Conservation (phyloP, 2,329 filamentous ascomycete genomes). For the Periconia macrospinosa region DNA sequence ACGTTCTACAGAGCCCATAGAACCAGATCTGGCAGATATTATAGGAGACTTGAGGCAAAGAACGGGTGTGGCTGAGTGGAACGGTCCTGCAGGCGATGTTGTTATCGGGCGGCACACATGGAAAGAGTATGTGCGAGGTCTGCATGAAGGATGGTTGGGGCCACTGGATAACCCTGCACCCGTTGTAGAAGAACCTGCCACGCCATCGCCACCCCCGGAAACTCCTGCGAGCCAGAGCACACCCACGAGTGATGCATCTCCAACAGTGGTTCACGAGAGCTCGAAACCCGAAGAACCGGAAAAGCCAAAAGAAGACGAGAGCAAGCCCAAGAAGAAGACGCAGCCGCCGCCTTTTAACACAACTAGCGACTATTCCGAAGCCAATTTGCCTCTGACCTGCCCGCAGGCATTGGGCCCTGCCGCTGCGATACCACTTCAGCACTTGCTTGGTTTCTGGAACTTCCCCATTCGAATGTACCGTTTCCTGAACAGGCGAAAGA, state of each 20-base stretch:
- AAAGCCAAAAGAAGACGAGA: constrained; percentile 42
- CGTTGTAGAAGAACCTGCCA: constrained; percentile 22
- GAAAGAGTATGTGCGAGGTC: constrained; percentile 93
- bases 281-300: constrained; percentile 19
- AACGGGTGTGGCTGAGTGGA: constrained; percentile 70
- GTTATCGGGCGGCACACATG: constrained; percentile 89
- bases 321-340: constrained; percentile 52
- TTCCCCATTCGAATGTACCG: constrained; percentile 84
- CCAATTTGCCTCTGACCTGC: constrained; percentile 64
- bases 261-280: constrained; percentile 20
- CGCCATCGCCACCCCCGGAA: constrained; percentile 11
- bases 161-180: constrained; percentile 67
- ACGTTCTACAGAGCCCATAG: constrained; percentile 45
- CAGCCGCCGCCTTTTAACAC: constrained; percentile 74
- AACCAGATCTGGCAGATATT: constrained; percentile 59
- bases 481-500: constrained; percentile 78
- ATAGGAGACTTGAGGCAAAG: constrained; percentile 66
- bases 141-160: constrained; percentile 96
- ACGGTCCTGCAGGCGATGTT: constrained; percentile 78
- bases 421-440: constrained; percentile 75
- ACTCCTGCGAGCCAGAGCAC: constrained; percentile 13
- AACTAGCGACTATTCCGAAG: constrained; percentile 70
- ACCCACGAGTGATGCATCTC: constrained; percentile 34
- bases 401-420: constrained; percentile 75
- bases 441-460: constrained; percentile 89